phyloP scores from a whole-genome alignment of 257 asterid species.

The Solanum okadae region DNA sequence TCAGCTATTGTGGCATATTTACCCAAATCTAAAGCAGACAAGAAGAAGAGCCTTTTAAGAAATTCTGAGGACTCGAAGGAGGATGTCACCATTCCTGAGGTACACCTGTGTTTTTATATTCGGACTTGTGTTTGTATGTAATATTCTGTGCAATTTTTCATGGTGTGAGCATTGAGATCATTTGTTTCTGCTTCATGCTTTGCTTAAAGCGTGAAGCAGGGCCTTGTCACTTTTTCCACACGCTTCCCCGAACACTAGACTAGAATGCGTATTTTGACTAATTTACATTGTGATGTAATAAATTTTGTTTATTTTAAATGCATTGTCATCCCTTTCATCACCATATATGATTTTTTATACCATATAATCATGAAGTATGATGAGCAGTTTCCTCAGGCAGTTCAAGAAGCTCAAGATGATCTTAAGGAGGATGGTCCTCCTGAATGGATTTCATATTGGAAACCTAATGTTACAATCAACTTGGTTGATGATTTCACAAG shows the following conservation, averaged over 20 bases:
- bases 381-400: constrained; percentile 32
- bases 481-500: constrained; percentile 92
- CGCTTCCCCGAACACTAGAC: background rate
- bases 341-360: background rate
- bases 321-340: background rate
- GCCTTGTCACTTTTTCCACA: background rate
- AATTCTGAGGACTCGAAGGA: constrained; percentile 29
- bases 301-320: background rate
- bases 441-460: constrained; percentile 91
- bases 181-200: background rate
- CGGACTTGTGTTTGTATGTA: background rate
- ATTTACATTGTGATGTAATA: background rate
- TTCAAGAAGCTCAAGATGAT: constrained; percentile 42
- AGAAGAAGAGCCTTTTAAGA: constrained; percentile 79
- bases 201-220: background rate
- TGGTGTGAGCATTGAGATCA: background rate
- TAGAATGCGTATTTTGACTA: background rate
- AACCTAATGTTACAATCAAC: constrained; percentile 84
- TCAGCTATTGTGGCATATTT: constrained; percentile 72
- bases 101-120: background rate
- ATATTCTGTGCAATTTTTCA: background rate
- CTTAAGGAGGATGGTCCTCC: constrained; percentile 50
- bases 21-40: constrained; percentile 71
- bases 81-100: constrained; percentile 14
- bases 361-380: background rate